Percentiles rank a stretch among this genome's conserved stretches.
Conservation (phyloP, 1,284 basidiomycete species). For the Cryptococcus hybrid region DNA sequence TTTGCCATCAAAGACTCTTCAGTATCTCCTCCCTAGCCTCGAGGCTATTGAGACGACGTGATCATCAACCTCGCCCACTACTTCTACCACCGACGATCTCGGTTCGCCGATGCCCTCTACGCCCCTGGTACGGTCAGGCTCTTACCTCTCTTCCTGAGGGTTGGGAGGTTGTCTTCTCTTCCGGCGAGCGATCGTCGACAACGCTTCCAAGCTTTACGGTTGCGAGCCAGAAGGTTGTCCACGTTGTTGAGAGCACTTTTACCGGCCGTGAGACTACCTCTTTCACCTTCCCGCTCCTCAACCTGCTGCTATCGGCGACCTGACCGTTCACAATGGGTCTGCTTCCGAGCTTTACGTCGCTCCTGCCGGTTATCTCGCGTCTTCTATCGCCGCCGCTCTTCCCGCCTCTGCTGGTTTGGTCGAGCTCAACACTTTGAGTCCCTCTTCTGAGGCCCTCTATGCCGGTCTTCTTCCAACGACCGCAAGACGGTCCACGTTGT, state of each 20-base stretch:
- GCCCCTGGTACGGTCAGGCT: constrained; percentile 49
- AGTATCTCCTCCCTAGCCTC: constrained; percentile 72
- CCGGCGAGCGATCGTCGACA: constrained; percentile 71
- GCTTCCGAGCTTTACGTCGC: constrained; percentile 34
- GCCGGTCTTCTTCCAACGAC: constrained; percentile 25
- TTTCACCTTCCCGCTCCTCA: constrained; percentile 38
- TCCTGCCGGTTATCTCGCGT: constrained; percentile 35
- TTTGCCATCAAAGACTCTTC: constrained; percentile 55
- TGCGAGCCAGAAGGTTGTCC: constrained; percentile 31
- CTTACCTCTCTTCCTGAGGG: constrained; percentile 66
- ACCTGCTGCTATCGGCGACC: constrained; percentile 24
- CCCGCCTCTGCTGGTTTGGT: constrained; percentile 27
- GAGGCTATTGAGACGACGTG: constrained; percentile 63
- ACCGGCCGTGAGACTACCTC: constrained; percentile 39
- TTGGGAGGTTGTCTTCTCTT: constrained; percentile 72
- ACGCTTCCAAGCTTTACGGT: constrained; percentile 54
- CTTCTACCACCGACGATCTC: constrained; percentile 2
- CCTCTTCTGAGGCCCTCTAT: constrained; percentile 31
- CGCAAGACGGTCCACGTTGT: constrained; percentile 39
- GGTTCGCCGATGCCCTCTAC: constrained; percentile 57
- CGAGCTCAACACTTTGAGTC: constrained; percentile 39
- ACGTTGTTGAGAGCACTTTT: constrained; percentile 48
- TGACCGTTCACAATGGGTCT: constrained; percentile 23
- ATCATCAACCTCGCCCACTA: constrained; percentile 73
- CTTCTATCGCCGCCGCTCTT: constrained; percentile 17